A percentile compares a stretch with the other conserved stretches of the same genome.
Conservation (phyloP, 768 basidiomycete species). For the Postia placenta region DNA sequence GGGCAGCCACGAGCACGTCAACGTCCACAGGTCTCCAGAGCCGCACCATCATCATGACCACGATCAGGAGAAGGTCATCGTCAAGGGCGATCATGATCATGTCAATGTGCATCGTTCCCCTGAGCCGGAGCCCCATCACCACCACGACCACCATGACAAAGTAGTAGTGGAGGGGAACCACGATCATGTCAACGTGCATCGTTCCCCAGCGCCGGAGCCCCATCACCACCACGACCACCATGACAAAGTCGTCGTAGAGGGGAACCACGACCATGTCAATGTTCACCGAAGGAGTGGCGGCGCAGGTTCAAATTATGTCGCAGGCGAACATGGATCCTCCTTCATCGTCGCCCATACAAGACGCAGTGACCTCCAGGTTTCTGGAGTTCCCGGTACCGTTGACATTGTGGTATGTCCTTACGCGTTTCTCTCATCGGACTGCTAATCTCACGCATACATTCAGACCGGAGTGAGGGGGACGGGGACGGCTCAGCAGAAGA, state of each 20-base stretch:
- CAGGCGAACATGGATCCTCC: conserved; percentile 12
- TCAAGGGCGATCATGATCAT: conserved; percentile 23
- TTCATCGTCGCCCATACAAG: conserved; percentile 12
- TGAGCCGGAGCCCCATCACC: conserved; percentile 5
- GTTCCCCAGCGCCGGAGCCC: conserved; percentile 4
- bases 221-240: conserved; percentile 10
- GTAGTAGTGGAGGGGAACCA: conserved; percentile 22
- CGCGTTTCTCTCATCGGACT: conserved; percentile 20
- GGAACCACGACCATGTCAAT: conserved; percentile 22
- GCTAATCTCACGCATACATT: no score
- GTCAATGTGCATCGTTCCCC: conserved; percentile 10
- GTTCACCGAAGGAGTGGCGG: conserved; percentile 7
- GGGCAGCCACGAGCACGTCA: conserved; percentile 17
- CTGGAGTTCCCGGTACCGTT: conserved; percentile 35
- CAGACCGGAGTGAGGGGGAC: no score
- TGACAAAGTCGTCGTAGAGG: conserved; percentile 20
- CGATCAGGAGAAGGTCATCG: conserved; percentile 17
- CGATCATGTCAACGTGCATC: conserved; percentile 18
- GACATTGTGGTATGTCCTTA: conserved; percentile 40
- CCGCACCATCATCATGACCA: conserved; percentile 9
- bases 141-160: conserved; percentile 13
- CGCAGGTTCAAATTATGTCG: conserved; percentile 8
- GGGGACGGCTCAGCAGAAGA: conserved; percentile 22
- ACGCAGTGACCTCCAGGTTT: conserved; percentile 2
- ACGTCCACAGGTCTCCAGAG: conserved; percentile 6